Evolutionary conservation across 495 filamentous ascomycete genomes (phyloP).

Genomic region (Aspergillus coremiiformis): DNA sequence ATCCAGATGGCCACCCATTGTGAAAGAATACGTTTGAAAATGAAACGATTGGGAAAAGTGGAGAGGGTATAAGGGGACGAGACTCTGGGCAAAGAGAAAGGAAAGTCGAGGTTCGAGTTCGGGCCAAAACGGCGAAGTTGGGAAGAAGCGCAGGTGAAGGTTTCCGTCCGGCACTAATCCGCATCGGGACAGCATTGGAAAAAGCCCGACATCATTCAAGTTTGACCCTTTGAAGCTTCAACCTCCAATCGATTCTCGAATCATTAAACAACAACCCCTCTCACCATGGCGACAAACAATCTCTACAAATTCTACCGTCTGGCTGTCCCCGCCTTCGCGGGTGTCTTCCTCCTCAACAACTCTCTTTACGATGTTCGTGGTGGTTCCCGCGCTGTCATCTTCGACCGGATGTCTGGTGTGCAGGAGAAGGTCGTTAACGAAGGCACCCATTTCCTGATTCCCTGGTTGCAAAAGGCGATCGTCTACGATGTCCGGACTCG

Average conservation of each 20-base stretch:
- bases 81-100: constrained; percentile 15
- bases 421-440: constrained; percentile 89
- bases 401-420: constrained; percentile 88
- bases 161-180: constrained; percentile 31
- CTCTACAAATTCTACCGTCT: constrained; percentile 59
- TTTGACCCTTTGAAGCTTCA: constrained; percentile 2
- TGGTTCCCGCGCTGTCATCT: constrained; percentile 91
- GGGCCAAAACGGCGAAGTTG: constrained; percentile 31
- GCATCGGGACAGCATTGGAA: constrained; percentile 35
- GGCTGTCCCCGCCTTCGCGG: constrained; percentile 64
- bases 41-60: constrained; percentile 14
- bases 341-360: constrained; percentile 53
- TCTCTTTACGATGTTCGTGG: constrained; percentile 96
- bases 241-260: constrained; percentile 3
- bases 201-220: constrained; percentile 33
- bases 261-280: constrained; percentile 10
- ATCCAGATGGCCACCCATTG: constrained; percentile 62
- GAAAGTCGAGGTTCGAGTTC: constrained; percentile 25
- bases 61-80: constrained; percentile 6
- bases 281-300: constrained; percentile 52
- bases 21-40: constrained; percentile 28
- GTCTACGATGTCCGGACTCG: constrained; percentile 97
- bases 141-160: constrained; percentile 11
- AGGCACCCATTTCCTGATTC: constrained; percentile 93
- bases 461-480: constrained; percentile 92